Evolutionary conservation across 768 basidiomycete genomes (phyloP).

Genomic region (Lentinula edodes): DNA sequence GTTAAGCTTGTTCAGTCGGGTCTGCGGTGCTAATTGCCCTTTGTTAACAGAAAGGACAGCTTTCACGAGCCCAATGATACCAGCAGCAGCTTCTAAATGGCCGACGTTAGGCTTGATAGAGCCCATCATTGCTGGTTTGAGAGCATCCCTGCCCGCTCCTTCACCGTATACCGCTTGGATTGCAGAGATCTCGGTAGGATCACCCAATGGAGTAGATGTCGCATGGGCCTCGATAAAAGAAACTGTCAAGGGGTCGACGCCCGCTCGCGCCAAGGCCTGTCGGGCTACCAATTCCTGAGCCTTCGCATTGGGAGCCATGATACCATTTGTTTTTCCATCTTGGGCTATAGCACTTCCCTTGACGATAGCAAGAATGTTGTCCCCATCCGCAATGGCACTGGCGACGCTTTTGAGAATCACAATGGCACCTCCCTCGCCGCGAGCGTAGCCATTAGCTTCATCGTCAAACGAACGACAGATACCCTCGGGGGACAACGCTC

Average conservation of each 20-base stretch:
- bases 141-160: constrained; percentile 9
- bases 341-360: constrained; percentile 25
- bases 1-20: background rate
- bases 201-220: constrained; percentile 35
- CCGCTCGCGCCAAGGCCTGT: constrained; percentile 19
- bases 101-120: constrained; percentile 31
- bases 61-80: background rate
- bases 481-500: constrained; percentile 24
- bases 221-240: constrained; percentile 37
- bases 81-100: background rate
- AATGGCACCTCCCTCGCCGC: constrained; percentile 23
- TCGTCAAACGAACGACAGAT: constrained; percentile 27
- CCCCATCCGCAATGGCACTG: constrained; percentile 22
- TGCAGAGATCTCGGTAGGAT: constrained; percentile 36
- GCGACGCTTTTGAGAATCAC: constrained; percentile 23
- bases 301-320: constrained; percentile 22
- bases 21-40: background rate
- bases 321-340: constrained; percentile 20
- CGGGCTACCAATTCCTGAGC: constrained; percentile 25
- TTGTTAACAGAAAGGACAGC: background rate
- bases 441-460: constrained; percentile 22
- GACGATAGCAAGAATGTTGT: constrained; percentile 26
- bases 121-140: constrained; percentile 18
- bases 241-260: constrained; percentile 20
- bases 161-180: constrained; percentile 25